Evolutionary conservation across 83 land plant genomes (phyloP), one percentile per base, ranked within the genome.

Genomic region (Picea abies): DNA sequence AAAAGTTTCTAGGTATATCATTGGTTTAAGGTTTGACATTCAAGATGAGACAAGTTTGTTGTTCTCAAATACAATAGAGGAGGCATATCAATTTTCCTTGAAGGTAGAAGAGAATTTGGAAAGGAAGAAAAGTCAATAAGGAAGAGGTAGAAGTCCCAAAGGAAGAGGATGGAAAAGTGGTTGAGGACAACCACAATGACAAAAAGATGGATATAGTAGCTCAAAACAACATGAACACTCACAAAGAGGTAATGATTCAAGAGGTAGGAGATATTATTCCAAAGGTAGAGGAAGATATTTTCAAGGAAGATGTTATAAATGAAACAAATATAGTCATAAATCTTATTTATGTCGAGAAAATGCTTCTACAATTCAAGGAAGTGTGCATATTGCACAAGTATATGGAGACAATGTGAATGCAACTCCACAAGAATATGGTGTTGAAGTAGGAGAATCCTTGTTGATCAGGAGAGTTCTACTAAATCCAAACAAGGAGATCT

Each of bases 151-250:
- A 19, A n/a, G 22, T 17, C 19, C 17, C 1, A 17, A 19, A 1
- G 3, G 22, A 62, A 5, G 64, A 62, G 16, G 16, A 16, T 0
- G 64, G 16, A 1, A 19, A 12, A 0, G 4, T 16, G 3, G 22
- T 0, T 1, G 2, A 3, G n/a, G 64, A 14, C 4, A 0, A 12
- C 1, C 1, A 4, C 0, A 62, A 4, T 1, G 0, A 1, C 64
- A 1, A 3, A 16, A 14, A 16, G n/a, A 62, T 12, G 5, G 0
- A 62, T 12, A 0, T 12, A 14, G n/a, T 15, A 62, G 22, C 17
- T n/a, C 17, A 1, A n/a, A n/a, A n/a, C n/a, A n/a, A n/a, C n/a
- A n/a, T n/a, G n/a, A n/a, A n/a, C n/a, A n/a, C n/a, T n/a, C n/a
- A n/a, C n/a, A n/a, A n/a, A n/a, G n/a, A n/a, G n/a, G n/a, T n/a